Evolutionary conservation across 106 monocot genomes (phyloP).

Genomic region (Allium sativum): DNA sequence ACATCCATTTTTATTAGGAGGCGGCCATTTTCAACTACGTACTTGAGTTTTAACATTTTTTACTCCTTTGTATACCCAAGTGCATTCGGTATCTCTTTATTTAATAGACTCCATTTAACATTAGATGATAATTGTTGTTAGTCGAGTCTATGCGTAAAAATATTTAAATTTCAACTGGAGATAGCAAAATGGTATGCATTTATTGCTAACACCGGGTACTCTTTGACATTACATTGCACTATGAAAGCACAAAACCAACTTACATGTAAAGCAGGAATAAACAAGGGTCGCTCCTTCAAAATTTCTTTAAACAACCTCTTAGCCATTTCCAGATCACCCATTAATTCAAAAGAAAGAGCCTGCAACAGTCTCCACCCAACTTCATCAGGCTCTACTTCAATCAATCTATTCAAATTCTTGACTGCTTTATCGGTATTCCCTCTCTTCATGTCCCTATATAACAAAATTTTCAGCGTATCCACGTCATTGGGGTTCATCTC

Average conservation of each 20-base stretch:
- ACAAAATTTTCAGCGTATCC: constrained; percentile 52
- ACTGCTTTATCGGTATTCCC: constrained; percentile 45
- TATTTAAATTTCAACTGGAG: no score
- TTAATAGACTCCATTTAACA: no score
- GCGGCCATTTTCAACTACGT: no score
- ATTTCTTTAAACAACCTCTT: constrained; percentile 63
- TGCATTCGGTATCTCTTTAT: no score
- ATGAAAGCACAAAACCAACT: constrained; percentile 5
- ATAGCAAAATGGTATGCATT: no score
- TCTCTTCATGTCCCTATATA: constrained; percentile 65
- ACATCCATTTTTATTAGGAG: no score
- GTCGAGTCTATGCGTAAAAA: no score
- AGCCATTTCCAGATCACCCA: constrained; percentile 59
- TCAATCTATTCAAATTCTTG: constrained; percentile 48
- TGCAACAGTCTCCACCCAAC: constrained; percentile 74
- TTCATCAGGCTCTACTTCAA: constrained; percentile 61
- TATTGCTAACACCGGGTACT: no score
- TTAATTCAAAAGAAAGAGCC: constrained; percentile 60
- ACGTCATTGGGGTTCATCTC: constrained; percentile 41
- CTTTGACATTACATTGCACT: no score
- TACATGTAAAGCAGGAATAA: constrained; percentile 75
- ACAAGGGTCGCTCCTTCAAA: constrained; percentile 62
- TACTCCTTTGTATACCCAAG: no score
- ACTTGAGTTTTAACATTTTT: no score
- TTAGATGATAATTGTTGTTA: no score